These are phyloP conservation scores for Populus davidiana DNA, from an alignment of 345 rosid species.

Conservation along the genomic window DNA sequence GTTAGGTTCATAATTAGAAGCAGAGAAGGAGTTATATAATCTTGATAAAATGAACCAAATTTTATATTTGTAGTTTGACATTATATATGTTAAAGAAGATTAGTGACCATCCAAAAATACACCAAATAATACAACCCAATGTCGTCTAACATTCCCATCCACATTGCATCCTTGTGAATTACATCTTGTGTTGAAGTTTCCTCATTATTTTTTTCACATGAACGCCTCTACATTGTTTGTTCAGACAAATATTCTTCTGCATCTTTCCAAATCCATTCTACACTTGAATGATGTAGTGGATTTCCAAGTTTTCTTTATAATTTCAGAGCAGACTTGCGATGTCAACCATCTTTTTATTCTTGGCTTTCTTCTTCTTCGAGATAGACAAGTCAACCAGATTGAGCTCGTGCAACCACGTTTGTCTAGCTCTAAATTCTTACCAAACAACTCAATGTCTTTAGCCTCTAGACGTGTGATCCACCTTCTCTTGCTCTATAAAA, in stretches of 20 bases:
- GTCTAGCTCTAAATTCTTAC: neutral
- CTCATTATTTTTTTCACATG: too few species aligned
- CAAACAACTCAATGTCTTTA: neutral
- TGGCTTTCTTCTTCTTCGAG: neutral
- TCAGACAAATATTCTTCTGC: neutral
- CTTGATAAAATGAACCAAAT: too few species aligned
- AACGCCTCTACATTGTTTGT: too few species aligned
- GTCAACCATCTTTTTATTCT: neutral
- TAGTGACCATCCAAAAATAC: too few species aligned
- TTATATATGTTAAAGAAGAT: too few species aligned
- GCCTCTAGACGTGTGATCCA: slow-evolving; percentile 10
- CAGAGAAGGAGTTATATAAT: too few species aligned
- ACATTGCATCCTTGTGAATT: too few species aligned
- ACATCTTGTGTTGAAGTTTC: too few species aligned
- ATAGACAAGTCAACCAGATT: neutral
- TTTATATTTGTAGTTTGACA: too few species aligned
- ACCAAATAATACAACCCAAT: too few species aligned
- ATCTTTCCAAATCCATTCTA: neutral
- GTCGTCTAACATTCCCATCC: too few species aligned
- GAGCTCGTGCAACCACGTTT: slow-evolving; percentile 25
- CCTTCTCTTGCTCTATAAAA: neutral
- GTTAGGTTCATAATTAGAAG: too few species aligned
- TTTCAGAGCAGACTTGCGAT: neutral
- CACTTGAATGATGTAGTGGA: neutral
- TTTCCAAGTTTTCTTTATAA: neutral